These are phyloP conservation scores for Taphrina flavorubra DNA, from an alignment of 1,139 yeast species.

Conservation along the genomic window DNA sequence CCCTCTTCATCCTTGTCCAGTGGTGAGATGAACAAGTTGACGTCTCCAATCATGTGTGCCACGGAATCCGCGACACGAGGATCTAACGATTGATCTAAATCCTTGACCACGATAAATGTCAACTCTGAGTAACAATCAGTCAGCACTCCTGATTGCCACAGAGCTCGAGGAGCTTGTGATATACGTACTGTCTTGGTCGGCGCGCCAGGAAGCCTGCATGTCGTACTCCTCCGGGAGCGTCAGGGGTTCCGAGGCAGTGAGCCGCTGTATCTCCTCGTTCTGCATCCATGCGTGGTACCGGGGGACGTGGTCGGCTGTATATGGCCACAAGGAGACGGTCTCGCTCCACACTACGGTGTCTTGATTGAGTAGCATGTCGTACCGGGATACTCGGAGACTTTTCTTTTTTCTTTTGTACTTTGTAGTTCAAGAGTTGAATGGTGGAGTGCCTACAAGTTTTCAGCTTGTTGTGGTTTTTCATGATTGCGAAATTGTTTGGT, in stretches of 20 bases:
- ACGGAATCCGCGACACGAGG: neutral
- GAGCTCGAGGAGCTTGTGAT: too few relatives aligned
- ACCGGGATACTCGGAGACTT: neutral
- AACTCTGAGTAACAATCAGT: slow-evolving; percentile 13
- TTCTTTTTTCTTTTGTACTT: too few relatives aligned
- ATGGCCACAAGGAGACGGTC: slow-evolving; percentile 32
- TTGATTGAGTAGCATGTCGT: slow-evolving; percentile 18
- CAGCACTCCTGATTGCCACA: neutral
- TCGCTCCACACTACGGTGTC: slow-evolving; percentile 15
- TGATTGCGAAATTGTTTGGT: too few relatives aligned
- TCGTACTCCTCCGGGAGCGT: slow-evolving; percentile 40
- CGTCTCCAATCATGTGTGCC: slow-evolving; percentile 41
- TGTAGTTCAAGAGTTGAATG: too few relatives aligned
- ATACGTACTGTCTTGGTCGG: slow-evolving; percentile 38
- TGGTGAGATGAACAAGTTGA: slow-evolving; percentile 36
- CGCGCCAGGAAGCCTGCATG: slow-evolving; percentile 41
- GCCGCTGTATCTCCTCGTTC: slow-evolving; percentile 27
- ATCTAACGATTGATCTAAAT: neutral
- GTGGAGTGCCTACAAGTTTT: too few relatives aligned
- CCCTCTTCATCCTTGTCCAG: slow-evolving; percentile 18
- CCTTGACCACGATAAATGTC: slow-evolving; percentile 36
- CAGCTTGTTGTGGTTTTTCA: too few relatives aligned
- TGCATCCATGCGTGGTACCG: slow-evolving; percentile 41
- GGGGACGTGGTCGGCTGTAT: slow-evolving; percentile 30
- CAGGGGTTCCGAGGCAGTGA: slow-evolving; percentile 42